Conservation (phyloP, 768 basidiomycete genomes). For the Hortiboletus campestris region DNA sequence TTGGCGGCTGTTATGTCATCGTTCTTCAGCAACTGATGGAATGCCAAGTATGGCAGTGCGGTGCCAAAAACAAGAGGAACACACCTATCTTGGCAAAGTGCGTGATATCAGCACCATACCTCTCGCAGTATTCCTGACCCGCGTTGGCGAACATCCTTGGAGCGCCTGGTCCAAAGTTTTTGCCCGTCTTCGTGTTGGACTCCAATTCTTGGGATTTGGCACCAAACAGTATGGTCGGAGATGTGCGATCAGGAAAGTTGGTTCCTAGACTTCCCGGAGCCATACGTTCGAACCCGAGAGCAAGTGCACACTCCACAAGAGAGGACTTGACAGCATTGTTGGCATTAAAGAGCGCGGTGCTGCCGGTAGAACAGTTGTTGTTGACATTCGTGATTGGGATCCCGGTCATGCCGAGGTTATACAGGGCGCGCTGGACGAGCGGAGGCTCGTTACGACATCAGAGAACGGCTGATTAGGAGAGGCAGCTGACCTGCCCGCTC, state of each 20-base stretch:
- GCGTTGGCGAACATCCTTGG: constrained; percentile 76
- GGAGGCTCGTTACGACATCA: not conserved
- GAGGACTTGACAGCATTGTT: constrained; percentile 70
- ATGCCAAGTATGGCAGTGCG: not conserved
- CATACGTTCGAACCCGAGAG: constrained; percentile 88
- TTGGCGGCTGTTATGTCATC: constrained; percentile 58
- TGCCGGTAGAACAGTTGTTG: constrained; percentile 85
- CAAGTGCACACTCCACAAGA: constrained; percentile 70
- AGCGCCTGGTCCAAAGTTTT: constrained; percentile 67
- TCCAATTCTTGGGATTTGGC: constrained; percentile 50
- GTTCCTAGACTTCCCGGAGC: constrained; percentile 67
- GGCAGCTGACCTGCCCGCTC: constrained; percentile 60
- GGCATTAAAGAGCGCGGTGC: constrained; percentile 72
- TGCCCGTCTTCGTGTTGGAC: constrained; percentile 39
- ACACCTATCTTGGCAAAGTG: constrained; percentile 77
- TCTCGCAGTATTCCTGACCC: constrained; percentile 72
- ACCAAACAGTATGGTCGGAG: constrained; percentile 49
- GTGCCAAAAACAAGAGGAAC: constrained; percentile 6
- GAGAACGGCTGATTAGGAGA: not conserved
- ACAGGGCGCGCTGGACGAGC: constrained; percentile 60
- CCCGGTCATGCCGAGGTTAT: constrained; percentile 78
- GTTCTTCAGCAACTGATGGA: not conserved
- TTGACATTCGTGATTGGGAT: constrained; percentile 87
- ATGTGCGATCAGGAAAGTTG: constrained; percentile 52
- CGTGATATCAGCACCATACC: constrained; percentile 63